phyloP scores from a whole-genome alignment of 176 grass and related monocot genomes.

The Musa itinerans region DNA sequence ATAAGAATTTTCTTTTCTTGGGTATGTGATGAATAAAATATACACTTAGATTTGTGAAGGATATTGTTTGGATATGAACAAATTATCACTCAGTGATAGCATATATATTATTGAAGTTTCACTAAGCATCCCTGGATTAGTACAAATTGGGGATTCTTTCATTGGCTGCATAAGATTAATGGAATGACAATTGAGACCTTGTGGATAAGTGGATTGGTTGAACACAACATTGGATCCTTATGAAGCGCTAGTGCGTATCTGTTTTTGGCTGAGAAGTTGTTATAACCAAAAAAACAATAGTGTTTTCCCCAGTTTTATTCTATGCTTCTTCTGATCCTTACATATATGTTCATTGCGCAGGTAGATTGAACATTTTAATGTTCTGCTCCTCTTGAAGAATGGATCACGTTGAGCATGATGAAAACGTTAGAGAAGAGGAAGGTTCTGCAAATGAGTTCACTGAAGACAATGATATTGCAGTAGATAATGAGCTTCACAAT shows the following conservation, averaged over 20 bases:
- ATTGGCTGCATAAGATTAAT: background rate
- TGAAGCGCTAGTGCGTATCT: background rate
- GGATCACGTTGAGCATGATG: background rate
- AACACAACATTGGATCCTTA: background rate
- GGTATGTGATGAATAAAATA: background rate
- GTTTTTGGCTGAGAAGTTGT: background rate
- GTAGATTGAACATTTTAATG: background rate
- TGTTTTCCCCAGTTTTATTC: background rate
- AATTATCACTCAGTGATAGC: background rate
- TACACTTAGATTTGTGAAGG: too few relatives aligned
- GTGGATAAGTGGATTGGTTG: background rate
- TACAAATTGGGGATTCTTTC: background rate
- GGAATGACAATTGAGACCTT: background rate
- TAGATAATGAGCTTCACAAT: background rate
- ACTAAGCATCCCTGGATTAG: background rate
- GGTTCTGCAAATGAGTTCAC: background rate
- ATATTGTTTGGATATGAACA: background rate
- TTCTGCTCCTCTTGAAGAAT: background rate
- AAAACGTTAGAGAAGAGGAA: slow-evolving; percentile 2
- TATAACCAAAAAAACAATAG: background rate
- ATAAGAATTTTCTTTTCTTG: background rate
- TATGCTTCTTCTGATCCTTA: background rate
- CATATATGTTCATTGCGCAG: background rate
- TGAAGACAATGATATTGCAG: background rate
- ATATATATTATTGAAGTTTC: background rate